phyloP scores from a whole-genome alignment of 176 grass and related monocot genomes.

The Triticum dicoccoides region DNA sequence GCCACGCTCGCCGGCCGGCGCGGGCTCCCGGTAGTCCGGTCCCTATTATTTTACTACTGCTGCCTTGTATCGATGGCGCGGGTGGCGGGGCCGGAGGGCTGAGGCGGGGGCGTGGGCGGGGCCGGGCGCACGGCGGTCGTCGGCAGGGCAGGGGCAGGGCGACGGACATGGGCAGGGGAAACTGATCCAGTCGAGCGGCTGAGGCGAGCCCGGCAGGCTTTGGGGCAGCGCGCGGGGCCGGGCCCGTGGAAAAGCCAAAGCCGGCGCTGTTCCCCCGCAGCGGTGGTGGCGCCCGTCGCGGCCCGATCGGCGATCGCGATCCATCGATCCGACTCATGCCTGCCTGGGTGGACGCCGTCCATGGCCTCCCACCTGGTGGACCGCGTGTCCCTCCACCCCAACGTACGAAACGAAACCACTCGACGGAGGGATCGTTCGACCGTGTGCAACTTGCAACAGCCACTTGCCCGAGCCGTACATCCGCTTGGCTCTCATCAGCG shows the following conservation, averaged over 20 bases:
- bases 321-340: not conserved
- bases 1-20: not conserved
- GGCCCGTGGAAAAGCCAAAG: constrained; percentile 18
- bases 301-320: not conserved
- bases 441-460: not conserved
- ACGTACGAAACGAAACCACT: not conserved
- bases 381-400: not conserved
- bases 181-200: not conserved
- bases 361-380: not conserved
- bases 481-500: not conserved
- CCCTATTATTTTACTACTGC: not conserved
- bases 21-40: not conserved
- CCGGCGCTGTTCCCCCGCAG: not conserved
- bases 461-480: not conserved
- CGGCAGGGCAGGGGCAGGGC: constrained; percentile 41
- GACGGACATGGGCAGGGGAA: not conserved
- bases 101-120: not conserved
- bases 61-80: not conserved
- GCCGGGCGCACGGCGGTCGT: constrained; percentile 42
- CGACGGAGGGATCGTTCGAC: not conserved
- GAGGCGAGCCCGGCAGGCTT: constrained; percentile 8
- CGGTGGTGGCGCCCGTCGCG: not conserved
- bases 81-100: not conserved
- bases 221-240: constrained; percentile 6
- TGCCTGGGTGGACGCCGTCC: not conserved